Conservation (phyloP, 2,329 filamentous ascomycete genomes). For the Emergomyces pasteurianus region DNA sequence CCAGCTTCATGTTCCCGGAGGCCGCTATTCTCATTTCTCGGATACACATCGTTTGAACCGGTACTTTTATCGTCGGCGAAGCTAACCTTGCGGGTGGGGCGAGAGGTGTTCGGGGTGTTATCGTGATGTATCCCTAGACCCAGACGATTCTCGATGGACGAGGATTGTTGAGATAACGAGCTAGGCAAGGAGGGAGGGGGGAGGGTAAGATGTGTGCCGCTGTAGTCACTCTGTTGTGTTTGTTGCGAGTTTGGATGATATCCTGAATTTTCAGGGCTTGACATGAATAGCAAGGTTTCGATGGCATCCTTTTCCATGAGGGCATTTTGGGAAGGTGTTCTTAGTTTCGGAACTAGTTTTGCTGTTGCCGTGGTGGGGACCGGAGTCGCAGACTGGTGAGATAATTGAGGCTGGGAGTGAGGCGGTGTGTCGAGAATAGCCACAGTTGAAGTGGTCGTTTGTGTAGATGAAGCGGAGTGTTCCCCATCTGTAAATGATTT, state of each 20-base stretch:
- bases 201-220: constrained; percentile 7
- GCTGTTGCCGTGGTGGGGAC: constrained; percentile 4
- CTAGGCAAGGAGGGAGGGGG: constrained; percentile 11
- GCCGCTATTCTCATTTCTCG: background rate
- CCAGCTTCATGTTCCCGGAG: constrained; percentile 11
- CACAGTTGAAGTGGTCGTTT: constrained; percentile 13
- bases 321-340: constrained; percentile 31
- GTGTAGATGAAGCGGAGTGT: constrained; percentile 7
- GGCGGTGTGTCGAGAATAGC: constrained; percentile 22
- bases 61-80: constrained; percentile 12
- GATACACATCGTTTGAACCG: background rate
- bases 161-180: constrained; percentile 9
- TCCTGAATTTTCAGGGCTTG: constrained; percentile 37
- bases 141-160: constrained; percentile 9
- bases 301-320: constrained; percentile 40
- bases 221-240: constrained; percentile 10
- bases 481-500: background rate
- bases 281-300: constrained; percentile 40
- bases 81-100: constrained; percentile 9
- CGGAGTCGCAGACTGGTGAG: constrained; percentile 12
- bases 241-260: constrained; percentile 28
- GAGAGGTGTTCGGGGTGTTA: background rate
- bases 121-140: background rate
- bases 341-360: constrained; percentile 15
- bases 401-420: constrained; percentile 14